Conservation (phyloP, 352 stramenopile species). For the Aphanomyces cochlioides region DNA sequence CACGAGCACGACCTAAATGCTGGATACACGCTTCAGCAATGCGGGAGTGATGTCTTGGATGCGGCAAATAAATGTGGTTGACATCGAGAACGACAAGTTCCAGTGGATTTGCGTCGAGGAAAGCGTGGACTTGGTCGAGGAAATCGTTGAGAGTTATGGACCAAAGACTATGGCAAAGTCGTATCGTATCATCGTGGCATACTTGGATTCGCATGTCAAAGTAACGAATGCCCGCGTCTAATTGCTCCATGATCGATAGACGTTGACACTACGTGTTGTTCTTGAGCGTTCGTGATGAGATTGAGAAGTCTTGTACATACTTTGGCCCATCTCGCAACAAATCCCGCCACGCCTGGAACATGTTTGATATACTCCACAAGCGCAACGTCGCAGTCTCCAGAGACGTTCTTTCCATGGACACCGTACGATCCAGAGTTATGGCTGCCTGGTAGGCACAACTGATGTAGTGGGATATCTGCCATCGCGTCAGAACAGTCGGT, state of each 20-base stretch:
- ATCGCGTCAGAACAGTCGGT: neutral
- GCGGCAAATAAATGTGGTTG: slow-evolving; percentile 24
- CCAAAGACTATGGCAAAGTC: slow-evolving; percentile 27
- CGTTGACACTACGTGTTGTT: slow-evolving; percentile 18
- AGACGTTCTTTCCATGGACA: slow-evolving; percentile 2
- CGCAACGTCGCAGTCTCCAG: slow-evolving; percentile 18
- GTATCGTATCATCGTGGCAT: neutral
- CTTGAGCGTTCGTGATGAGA: neutral
- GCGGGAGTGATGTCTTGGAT: neutral
- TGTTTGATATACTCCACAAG: slow-evolving; percentile 17
- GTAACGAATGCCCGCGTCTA: slow-evolving; percentile 22
- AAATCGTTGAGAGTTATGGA: neutral
- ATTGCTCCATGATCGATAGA: slow-evolving; percentile 15
- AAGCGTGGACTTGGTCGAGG: slow-evolving; percentile 15
- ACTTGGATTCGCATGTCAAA: slow-evolving; percentile 26
- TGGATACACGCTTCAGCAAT: neutral
- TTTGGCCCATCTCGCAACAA: slow-evolving; percentile 22
- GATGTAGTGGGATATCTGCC: slow-evolving; percentile 6
- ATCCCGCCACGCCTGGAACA: slow-evolving; percentile 3
- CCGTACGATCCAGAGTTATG: slow-evolving; percentile 28
- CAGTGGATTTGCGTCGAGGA: slow-evolving; percentile 13
- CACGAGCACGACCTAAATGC: slow-evolving; percentile 7
- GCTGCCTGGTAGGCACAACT: slow-evolving; percentile 13
- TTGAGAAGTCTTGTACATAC: slow-evolving; percentile 2
- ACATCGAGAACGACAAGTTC: slow-evolving; percentile 24